Evolutionary conservation across 2,329 filamentous ascomycete species (phyloP).

Genomic region (Stemphylium beticola): DNA sequence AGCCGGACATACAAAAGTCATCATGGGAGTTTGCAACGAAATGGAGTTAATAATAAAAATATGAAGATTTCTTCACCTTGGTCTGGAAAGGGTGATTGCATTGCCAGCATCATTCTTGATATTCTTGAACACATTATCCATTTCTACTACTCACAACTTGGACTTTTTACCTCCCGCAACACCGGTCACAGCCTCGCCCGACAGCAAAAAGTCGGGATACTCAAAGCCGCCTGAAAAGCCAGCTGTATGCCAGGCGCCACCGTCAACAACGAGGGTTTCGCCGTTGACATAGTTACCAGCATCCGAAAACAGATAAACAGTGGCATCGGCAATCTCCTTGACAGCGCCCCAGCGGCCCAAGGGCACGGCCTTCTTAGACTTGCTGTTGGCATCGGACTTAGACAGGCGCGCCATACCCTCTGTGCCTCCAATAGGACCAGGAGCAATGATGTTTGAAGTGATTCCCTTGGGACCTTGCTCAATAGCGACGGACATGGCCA

Average conservation of each 20-base stretch:
- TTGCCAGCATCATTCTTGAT: no score
- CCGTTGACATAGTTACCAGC: slow-evolving; percentile 87
- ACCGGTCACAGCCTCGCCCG: slow-evolving; percentile 60
- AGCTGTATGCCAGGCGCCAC: slow-evolving; percentile 57
- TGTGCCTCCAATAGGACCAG: slow-evolving; percentile 83
- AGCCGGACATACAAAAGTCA: no score
- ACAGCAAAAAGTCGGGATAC: slow-evolving; percentile 67
- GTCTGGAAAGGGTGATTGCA: no score
- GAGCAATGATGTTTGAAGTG: slow-evolving; percentile 86
- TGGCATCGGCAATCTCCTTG: slow-evolving; percentile 90
- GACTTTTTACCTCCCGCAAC: slow-evolving; percentile 64
- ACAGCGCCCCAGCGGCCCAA: slow-evolving; percentile 78
- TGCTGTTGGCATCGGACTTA: slow-evolving; percentile 39
- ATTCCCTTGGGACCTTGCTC: slow-evolving; percentile 90
- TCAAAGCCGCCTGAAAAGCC: slow-evolving; percentile 49
- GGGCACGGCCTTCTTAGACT: slow-evolving; percentile 61
- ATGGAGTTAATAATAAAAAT: no score
- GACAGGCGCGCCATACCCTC: slow-evolving; percentile 64
- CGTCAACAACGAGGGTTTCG: slow-evolving; percentile 72
- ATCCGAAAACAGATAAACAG: slow-evolving; percentile 85
- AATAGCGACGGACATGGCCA: slow-evolving; percentile 78
- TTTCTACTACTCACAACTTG: slow-evolving; percentile 53
- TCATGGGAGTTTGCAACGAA: no score
- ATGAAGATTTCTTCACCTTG: no score
- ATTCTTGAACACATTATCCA: no score